Base-by-base conservation (phyloP, 768 basidiomycete species). In the Suillus bovinus region DNA sequence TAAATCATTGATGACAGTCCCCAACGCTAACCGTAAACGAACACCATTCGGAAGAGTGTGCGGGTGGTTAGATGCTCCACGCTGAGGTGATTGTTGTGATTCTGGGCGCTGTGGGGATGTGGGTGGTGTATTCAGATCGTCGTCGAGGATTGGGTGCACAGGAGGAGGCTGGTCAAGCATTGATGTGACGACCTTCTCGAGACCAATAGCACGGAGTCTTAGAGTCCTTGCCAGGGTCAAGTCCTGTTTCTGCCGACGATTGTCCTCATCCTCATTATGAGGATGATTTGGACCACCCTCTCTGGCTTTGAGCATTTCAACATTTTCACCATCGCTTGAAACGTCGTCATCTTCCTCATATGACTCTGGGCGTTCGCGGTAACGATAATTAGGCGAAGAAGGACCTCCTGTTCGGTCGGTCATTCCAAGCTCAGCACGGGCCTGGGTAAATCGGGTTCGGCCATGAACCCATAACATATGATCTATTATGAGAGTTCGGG, bases 381-480 rank as follows among this genome's bases (percentile, higher is more conserved):
- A 84, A n/a, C 71, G 67, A 68, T 87, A 87, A 64, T 89, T 82
- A 8, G 81, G 69, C 1, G 87, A 83, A 1, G 82, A 79, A 4
- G 85, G 80, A 2, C 89, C 90, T 7, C 90, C 90, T 0, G 90
- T 87, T 62, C 85, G 87, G 74, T 91, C 90, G 8, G 88, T 87
- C 91, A 93, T 93, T 39, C 89, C 90, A 13, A 94, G 83, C 73
- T 93, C 92, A 59, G 91, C 90, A 34, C 91, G 84, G 5, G 89
- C 91, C 73, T 94, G 93, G 9, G 88, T 86, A 66, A 92, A 91
- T 62, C 93, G 83, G 16, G 91, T 91, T 65, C 88, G 81, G 13
- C 82, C 86, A 74, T 94, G 93, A 8, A 88, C 89, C 90, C 90
- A 94, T 55, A 93, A 78, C 82, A 93, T 86, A 74, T 94, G 90